Base-by-base conservation (phyloP, 352 stramenopile genomes). In the Globisporangium nagaii region DNA sequence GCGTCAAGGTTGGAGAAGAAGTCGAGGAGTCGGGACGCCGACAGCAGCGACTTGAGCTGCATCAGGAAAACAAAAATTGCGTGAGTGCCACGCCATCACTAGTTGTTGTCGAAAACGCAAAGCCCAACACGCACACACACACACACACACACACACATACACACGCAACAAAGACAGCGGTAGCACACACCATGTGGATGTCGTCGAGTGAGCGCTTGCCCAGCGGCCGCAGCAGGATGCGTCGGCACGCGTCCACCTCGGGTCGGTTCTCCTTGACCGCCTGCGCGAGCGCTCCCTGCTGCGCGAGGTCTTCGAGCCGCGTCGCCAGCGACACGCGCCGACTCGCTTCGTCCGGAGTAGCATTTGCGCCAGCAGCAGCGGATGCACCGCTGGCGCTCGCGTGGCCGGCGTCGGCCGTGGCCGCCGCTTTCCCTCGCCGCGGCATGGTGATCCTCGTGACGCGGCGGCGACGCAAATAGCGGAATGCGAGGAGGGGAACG, bases 1-100 rank as follows among this genome's bases (percentile, higher is more conserved):
- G 76, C 72, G 48, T 93, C 83, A 20, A 93, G 61, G 46, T 90
- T 88, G 43, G 78, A 73, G 60, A 90, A 93, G 59, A 90, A 90
- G 36, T 88, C 70, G 55, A 89, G 78, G 28, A 93, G 61, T 42
- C 88, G 88, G 44, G 83, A 88, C 41, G 73, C 73, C 11, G 59
- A 66, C 24, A 93, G 75, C 28, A 90, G 64, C 28, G 81, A 78
- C 56, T 93, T 93, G 27, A 92, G 75, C 82, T 91, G 59, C 24
- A 35, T 30, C n/a, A 39, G 1, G 24, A 24, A 17, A 28, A 34
- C 13, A 1, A 48, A 10, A 30, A 10, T 13, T 22, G 9, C 27
- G 43, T 49, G n/a, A n/a, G n/a, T n/a, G n/a, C n/a, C 22, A 36
- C 27, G n/a, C 17, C 25, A 49, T 25, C 43, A 49, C 24, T 31